Base-by-base conservation (phyloP, 768 basidiomycete genomes). In the Infundibulicybe gibba region DNA sequence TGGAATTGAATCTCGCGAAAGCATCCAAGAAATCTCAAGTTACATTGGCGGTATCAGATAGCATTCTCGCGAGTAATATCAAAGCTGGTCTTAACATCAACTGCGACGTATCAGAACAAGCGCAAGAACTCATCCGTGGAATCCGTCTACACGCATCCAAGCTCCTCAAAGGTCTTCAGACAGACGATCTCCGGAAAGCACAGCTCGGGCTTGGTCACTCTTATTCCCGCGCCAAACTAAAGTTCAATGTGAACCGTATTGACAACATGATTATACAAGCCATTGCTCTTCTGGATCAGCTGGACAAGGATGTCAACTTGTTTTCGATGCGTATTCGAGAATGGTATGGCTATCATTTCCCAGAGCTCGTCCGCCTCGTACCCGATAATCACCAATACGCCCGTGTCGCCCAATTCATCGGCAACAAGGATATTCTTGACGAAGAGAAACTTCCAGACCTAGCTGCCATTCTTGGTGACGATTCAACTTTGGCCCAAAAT, bases 241-340 rank as follows among this genome's bases (percentile, higher is more conserved):
- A 98, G 71, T 97, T 93, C 80, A 94, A 94, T 68, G 91, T 94
- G 45, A 94, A 94, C 75, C 79, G 91, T 44, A 81, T 90, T 47
- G 94, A 97, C 71, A 97, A 98, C 77, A 98, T 98, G 95, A 97
- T 98, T 70, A 98, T 98, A 57, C 95, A 97, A 69, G 95, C 95
- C 49, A 97, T 98, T 63, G 90, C 94, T 4, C 85, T 97, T 48
- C 89, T 97, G 58, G 95, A 98, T 71, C 94, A 97, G 61, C 87
- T 97, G 60, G 95, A 98, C 80, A 98, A 97, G 76, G 95, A 98
- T 66, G 93, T 97, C 67, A 98, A 98, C 74, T 83, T 94, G 25
- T 97, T 98, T 65, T 88, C 94, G 15, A 98, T 98, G 95, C 90
- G 95, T 31, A 85, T 97, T 43, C 79, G 95, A 58, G 95, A 98